Conservation (phyloP, 495 filamentous ascomycete species). For the Tuber borchii region DNA sequence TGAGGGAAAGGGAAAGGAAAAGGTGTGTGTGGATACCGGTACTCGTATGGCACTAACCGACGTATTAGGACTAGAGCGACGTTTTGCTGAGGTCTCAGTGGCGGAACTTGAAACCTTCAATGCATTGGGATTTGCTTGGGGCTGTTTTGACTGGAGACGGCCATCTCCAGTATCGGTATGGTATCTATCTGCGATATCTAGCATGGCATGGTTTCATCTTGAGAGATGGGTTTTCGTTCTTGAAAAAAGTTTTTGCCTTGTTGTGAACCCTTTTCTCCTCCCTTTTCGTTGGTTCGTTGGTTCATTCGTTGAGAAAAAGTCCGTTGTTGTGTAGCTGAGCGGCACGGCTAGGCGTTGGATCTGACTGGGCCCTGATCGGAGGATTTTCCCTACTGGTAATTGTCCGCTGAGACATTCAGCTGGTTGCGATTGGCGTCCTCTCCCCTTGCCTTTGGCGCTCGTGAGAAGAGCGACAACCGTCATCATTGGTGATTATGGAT, state of each 20-base stretch:
- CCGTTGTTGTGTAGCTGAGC: background rate
- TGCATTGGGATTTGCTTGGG: constrained; percentile 25
- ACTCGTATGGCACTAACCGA: background rate
- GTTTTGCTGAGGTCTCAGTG: constrained; percentile 33
- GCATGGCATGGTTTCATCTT: constrained; percentile 3
- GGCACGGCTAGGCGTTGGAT: background rate
- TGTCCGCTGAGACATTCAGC: too few species aligned
- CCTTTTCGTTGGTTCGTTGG: background rate
- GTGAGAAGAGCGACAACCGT: background rate
- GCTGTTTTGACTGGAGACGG: background rate
- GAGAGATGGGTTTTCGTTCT: background rate
- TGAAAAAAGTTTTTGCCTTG: background rate
- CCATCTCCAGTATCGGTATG: background rate
- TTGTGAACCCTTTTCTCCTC: background rate
- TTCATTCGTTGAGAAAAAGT: background rate
- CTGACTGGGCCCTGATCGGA: background rate
- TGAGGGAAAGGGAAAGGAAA: background rate
- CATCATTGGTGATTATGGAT: background rate
- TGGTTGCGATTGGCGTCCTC: background rate
- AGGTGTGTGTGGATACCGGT: too few species aligned
- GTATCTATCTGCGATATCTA: too few species aligned
- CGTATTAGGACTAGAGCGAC: constrained; percentile 3
- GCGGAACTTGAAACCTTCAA: constrained; percentile 18
- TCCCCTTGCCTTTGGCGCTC: background rate
- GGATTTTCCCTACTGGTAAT: too few species aligned